Base-by-base conservation (phyloP, 306 rosid species). In the Gastrolobium villosum region DNA sequence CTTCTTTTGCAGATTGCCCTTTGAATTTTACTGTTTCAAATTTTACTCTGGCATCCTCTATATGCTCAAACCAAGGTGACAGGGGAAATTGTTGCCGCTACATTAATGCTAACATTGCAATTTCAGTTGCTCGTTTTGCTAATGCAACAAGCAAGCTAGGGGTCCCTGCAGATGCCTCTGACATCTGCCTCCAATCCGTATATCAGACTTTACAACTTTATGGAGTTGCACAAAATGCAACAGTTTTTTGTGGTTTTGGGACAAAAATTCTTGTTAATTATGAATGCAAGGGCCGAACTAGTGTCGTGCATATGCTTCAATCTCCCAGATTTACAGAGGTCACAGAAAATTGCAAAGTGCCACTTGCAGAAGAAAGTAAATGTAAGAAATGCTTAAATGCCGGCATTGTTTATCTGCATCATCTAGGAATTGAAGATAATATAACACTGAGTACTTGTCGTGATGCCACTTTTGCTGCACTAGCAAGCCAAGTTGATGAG, bases 81-180 rank as follows among this genome's bases (percentile, higher is more conserved):
- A 84, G 99, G 64, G 97, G 96, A 73, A 90, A 90, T 56, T 95
- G 99, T 79, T 95, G 99, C 87, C 99, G 99, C 82, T 90, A 88
- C 79, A 88, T 95, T 60, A 95, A 95, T 83, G 96, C 98, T 72
- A 84, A 89, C 13, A 63, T 90, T 82, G 98, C 99, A 37, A 80
- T 95, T 77, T 91, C 97, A 59, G 80, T 95, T 77, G 91, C 96
- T 56, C 93, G 82, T 73, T 87, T 86, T 77, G 98, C 98, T 79
- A 95, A 91, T 85, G 83, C 78, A 65, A 90, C 99, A 37, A 81
- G 94, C 76, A 83, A 81, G 81, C 87, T 95, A 9, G 99, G 99
- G 59, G 97, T 93, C 71, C 75, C 90, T 78, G 84, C 89, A 61
- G 76, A 87, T 82, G 79, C 77, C 34, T 79, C 99, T 68, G 86